Evolutionary conservation across 2,329 filamentous ascomycete genomes (phyloP).

Genomic region (Pseudogymnoascus verrucosus): DNA sequence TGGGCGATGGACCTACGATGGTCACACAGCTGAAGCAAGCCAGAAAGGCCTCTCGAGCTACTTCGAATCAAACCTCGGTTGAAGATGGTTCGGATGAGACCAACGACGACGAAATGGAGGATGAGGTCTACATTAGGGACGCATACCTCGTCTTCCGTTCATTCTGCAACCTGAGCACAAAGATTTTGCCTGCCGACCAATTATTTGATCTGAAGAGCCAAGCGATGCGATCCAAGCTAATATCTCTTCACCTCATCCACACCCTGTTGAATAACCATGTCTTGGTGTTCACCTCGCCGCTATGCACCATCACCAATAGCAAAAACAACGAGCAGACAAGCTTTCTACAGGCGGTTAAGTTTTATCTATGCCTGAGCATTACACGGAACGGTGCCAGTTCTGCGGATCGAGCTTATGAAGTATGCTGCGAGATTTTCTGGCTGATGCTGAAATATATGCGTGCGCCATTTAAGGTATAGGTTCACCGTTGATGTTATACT

Average conservation of each 20-base stretch:
- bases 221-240: slow-evolving; percentile 92
- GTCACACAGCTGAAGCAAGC: slow-evolving; percentile 51
- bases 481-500: slow-evolving; percentile 11
- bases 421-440: slow-evolving; percentile 97
- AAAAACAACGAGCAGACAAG: slow-evolving; percentile 80
- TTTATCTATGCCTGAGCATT: slow-evolving; percentile 90
- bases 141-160: slow-evolving; percentile 95
- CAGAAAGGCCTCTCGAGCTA: slow-evolving; percentile 35
- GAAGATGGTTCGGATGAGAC: slow-evolving; percentile 49
- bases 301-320: slow-evolving; percentile 87
- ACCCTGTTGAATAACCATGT: slow-evolving; percentile 93
- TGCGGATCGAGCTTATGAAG: slow-evolving; percentile 85
- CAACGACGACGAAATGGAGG: slow-evolving; percentile 62
- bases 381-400: slow-evolving; percentile 93
- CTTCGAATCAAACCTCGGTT: slow-evolving; percentile 45
- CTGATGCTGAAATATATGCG: slow-evolving; percentile 91
- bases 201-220: slow-evolving; percentile 88
- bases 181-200: slow-evolving; percentile 80
- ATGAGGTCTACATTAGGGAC: slow-evolving; percentile 95
- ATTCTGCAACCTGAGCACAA: slow-evolving; percentile 95
- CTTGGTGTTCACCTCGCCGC: slow-evolving; percentile 78
- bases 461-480: slow-evolving; percentile 75
- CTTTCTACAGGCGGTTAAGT: slow-evolving; percentile 92
- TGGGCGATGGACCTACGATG: slow-evolving; percentile 60
- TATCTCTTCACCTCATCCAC: slow-evolving; percentile 92